Conservation (phyloP, 2,329 filamentous ascomycete genomes). For the Aureobasidium sp. region DNA sequence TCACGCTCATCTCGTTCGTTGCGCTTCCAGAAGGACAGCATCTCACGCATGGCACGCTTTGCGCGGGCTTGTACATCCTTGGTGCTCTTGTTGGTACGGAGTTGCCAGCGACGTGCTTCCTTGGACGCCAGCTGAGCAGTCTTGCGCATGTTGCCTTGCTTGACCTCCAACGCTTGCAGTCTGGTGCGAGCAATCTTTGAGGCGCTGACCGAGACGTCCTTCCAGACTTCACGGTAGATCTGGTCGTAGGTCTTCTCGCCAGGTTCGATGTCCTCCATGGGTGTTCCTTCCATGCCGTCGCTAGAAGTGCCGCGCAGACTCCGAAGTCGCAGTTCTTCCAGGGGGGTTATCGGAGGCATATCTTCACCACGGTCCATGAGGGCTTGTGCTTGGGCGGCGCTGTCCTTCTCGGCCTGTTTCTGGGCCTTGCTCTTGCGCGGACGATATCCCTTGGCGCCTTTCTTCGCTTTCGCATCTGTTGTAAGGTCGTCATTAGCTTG, state of each 20-base stretch:
- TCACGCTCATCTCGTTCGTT: conserved; percentile 97
- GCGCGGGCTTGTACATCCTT: conserved; percentile 95
- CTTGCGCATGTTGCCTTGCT: conserved; percentile 94
- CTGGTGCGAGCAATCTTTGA: conserved; percentile 88
- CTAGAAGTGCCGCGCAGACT: conserved; percentile 27
- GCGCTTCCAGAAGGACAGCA: conserved; percentile 99
- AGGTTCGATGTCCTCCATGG: conserved; percentile 51
- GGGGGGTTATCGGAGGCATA: conserved; percentile 51
- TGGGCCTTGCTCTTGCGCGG: conserved; percentile 81
- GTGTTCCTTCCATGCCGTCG: conserved; percentile 43
- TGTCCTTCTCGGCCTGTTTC: conserved; percentile 61
- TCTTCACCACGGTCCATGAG: conserved; percentile 73
- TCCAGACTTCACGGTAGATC: conserved; percentile 96
- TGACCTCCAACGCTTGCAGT: conserved; percentile 72
- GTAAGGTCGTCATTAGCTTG: conserved; percentile 34
- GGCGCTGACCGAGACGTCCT: conserved; percentile 89
- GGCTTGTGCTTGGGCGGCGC: conserved; percentile 79
- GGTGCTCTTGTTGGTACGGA: conserved; percentile 95
- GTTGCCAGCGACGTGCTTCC: conserved; percentile 94
- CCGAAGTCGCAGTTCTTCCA: conserved; percentile 39
- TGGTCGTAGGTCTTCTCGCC: conserved; percentile 89
- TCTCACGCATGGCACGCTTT: conserved; percentile 97
- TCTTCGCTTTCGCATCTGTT: conserved; percentile 13
- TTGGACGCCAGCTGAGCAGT: conserved; percentile 95
- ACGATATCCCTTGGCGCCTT: conserved; percentile 32